phyloP scores from a whole-genome alignment of 2,329 filamentous ascomycete species.

The Drechslerella dactyloides region DNA sequence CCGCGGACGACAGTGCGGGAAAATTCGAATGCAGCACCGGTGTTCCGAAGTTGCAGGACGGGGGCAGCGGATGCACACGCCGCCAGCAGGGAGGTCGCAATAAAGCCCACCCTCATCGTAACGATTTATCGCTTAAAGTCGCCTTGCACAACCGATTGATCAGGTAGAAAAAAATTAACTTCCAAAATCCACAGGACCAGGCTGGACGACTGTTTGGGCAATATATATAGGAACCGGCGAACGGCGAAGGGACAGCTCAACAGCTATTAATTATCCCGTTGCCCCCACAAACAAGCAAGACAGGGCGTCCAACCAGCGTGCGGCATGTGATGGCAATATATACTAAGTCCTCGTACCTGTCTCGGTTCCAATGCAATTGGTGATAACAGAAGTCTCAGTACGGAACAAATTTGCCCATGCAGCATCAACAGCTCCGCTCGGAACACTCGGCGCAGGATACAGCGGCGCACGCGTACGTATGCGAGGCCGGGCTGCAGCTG shows the following conservation, averaged over 20 bases:
- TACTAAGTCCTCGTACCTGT: no score
- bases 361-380: not conserved
- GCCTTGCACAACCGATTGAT: not conserved
- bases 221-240: no score
- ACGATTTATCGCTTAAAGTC: not conserved
- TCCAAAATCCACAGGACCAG: no score
- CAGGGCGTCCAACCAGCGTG: no score
- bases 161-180: not conserved
- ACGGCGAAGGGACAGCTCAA: no score
- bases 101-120: slow-evolving; percentile 21
- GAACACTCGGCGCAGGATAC: not conserved
- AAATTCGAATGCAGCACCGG: slow-evolving; percentile 60
- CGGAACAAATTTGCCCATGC: not conserved
- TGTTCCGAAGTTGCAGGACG: slow-evolving; percentile 46
- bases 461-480: not conserved
- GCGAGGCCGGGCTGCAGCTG: not conserved
- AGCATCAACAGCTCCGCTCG: not conserved
- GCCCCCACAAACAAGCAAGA: no score
- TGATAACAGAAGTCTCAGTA: not conserved
- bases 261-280: no score
- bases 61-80: slow-evolving; percentile 29
- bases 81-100: slow-evolving; percentile 34
- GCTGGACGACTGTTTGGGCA: no score
- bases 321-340: no score
- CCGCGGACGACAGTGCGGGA: slow-evolving; percentile 62